Evolutionary conservation across 2,329 filamentous ascomycete species (phyloP).

Genomic region (Aspergillus sp.): DNA sequence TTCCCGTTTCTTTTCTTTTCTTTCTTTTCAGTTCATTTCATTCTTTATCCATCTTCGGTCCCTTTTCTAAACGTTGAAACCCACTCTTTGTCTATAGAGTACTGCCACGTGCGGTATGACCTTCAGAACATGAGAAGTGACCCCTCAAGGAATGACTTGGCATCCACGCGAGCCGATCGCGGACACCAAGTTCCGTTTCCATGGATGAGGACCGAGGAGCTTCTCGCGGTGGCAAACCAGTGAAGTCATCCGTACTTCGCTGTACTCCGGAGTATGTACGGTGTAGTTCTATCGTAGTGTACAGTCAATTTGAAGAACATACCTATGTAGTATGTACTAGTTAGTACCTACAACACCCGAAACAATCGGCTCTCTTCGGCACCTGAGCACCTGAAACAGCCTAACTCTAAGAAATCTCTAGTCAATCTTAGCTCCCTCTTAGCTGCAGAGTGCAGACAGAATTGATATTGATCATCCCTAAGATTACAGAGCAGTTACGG

Average conservation of each 20-base stretch:
- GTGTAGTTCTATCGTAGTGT: too few species aligned
- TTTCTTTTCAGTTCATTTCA: neutral
- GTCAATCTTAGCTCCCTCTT: neutral
- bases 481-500: too few species aligned
- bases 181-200: neutral
- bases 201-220: neutral
- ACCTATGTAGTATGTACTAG: too few species aligned
- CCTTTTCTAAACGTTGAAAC: too few species aligned
- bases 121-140: too few species aligned
- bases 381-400: neutral
- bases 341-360: neutral
- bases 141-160: neutral
- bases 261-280: too few species aligned
- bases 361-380: neutral
- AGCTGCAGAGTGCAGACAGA: neutral
- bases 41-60: too few species aligned
- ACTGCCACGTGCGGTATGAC: neutral
- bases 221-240: neutral
- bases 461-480: too few species aligned
- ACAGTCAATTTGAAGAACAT: too few species aligned
- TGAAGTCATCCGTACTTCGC: too few species aligned
- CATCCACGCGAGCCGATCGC: neutral
- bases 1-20: too few species aligned
- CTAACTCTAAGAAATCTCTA: neutral
- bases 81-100: neutral